phyloP scores from a whole-genome alignment of 1,284 basidiomycete species.

The Stygiomarasmius scandens region DNA sequence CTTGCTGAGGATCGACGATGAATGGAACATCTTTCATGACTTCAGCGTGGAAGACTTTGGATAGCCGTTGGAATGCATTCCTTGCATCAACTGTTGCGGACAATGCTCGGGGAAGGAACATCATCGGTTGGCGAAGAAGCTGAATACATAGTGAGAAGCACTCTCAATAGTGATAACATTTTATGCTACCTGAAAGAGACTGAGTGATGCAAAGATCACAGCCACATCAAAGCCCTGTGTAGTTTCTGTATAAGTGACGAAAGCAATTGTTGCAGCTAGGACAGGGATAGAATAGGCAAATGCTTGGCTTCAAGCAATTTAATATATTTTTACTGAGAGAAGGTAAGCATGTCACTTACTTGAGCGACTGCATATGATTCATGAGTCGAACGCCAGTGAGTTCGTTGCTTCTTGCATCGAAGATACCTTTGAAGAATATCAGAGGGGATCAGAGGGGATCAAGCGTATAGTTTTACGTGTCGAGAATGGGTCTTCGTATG shows the following conservation, averaged over 20 bases:
- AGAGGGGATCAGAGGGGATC: background rate
- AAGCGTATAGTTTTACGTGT: background rate
- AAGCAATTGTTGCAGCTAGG: conserved; percentile 74
- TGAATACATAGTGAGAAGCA: conserved; percentile 28
- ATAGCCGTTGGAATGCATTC: conserved; percentile 60
- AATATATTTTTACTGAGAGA: background rate
- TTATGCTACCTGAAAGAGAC: conserved; percentile 56
- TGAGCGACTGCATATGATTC: conserved; percentile 62
- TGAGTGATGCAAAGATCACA: conserved; percentile 71
- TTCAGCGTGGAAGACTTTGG: conserved; percentile 63
- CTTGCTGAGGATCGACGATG: conserved; percentile 45
- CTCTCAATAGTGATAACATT: conserved; percentile 7
- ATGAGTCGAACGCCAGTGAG: conserved; percentile 53
- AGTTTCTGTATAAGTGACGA: conserved; percentile 70
- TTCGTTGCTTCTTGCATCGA: conserved; percentile 46
- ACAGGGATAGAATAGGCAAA: conserved; percentile 51
- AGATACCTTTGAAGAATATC: conserved; percentile 45
- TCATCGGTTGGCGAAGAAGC: conserved; percentile 66
- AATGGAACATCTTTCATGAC: conserved; percentile 45
- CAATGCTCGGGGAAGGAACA: conserved; percentile 71
- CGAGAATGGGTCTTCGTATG: conserved; percentile 49
- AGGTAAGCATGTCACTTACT: conserved; percentile 42
- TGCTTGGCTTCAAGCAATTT: background rate
- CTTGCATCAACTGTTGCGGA: conserved; percentile 66
- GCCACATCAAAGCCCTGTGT: conserved; percentile 60